Evolutionary conservation across 192 early-diverging fungal species (phyloP), one percentile per base, ranked within the genome.

Genomic region (Paraglomus brasilianum): DNA sequence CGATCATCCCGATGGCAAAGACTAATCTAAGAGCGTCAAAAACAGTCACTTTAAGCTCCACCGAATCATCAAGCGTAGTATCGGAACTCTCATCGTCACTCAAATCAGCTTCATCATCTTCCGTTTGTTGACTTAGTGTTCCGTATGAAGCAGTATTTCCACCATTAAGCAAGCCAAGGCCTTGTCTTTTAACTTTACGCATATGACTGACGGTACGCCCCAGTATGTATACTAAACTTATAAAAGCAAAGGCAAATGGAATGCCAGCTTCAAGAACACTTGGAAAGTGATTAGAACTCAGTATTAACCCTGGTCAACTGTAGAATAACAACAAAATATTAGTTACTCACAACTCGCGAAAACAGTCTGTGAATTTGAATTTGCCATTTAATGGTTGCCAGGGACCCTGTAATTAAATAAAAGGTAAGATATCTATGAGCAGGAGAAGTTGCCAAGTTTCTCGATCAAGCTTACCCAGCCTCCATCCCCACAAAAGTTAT

Each of bases 221-320:
- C 8, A 63, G 17, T 15, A 47, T 42, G 47, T 21, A 63, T 63
- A 46, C 2, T 30, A 45, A 63, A 24, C 42, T 15, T 30, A 30
- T 2, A 13, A 45, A 46, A 45, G 43, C 22, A 43, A 46, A 63
- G 3, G 47, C 2, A n/a, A 22, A 45, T 30, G 42, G 42, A 11
- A 63, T 46, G 14, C 61, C 61, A 13, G 44, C 22, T 13, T 63
- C 44, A 22, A 63, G 22, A 11, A 63, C 10, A 47, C 61, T 63
- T 15, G 14, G 36, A 13, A 36, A n/a, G 11, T 36, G 5, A 15
- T 40, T 30, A 58, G 41, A 59, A 61, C 10, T 1, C 9, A 5
- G 44, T 5, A 15, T 61, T 40, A 9, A 17, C 9, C 5, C 15
- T 17, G 14, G 24, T 63, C 13, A 30, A 46, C 11, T 11, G 14